These are phyloP conservation scores for Ceratocystis colombiana DNA, from an alignment of 2,329 filamentous ascomycete genomes.

Conservation along the genomic window DNA sequence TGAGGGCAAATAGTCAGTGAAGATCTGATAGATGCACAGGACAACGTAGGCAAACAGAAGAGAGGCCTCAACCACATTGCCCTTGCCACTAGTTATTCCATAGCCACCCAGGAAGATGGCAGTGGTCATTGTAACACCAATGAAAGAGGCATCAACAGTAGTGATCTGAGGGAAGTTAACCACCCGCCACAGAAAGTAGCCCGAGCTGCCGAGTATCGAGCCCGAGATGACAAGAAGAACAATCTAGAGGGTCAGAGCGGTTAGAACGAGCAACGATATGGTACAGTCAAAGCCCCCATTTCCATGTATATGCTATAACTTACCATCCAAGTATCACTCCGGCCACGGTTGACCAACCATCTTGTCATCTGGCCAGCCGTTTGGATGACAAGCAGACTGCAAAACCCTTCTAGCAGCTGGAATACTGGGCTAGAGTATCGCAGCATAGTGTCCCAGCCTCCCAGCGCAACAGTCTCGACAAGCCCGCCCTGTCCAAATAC, in stretches of 20 bases:
- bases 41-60: slow-evolving; percentile 93
- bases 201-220: slow-evolving; percentile 81
- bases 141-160: slow-evolving; percentile 84
- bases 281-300: not conserved
- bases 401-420: slow-evolving; percentile 91
- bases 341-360: slow-evolving; percentile 86
- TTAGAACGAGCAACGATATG: not conserved
- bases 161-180: slow-evolving; percentile 86
- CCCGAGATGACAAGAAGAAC: slow-evolving; percentile 77
- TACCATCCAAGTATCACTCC: slow-evolving; percentile 95
- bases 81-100: slow-evolving; percentile 85
- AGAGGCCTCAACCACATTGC: slow-evolving; percentile 90
- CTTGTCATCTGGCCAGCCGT: slow-evolving; percentile 86
- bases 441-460: slow-evolving; percentile 78
- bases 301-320: slow-evolving; percentile 32
- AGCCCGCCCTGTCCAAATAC: slow-evolving; percentile 78
- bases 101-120: slow-evolving; percentile 87
- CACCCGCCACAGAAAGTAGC: slow-evolving; percentile 95
- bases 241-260: slow-evolving; percentile 54
- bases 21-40: slow-evolving; percentile 98
- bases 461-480: slow-evolving; percentile 68
- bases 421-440: slow-evolving; percentile 89
- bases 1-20: slow-evolving; percentile 85
- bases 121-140: slow-evolving; percentile 84
- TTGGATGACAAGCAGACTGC: slow-evolving; percentile 90